phyloP scores from a whole-genome alignment of 148 eudicot species.

The Chenopodium berlandieri region DNA sequence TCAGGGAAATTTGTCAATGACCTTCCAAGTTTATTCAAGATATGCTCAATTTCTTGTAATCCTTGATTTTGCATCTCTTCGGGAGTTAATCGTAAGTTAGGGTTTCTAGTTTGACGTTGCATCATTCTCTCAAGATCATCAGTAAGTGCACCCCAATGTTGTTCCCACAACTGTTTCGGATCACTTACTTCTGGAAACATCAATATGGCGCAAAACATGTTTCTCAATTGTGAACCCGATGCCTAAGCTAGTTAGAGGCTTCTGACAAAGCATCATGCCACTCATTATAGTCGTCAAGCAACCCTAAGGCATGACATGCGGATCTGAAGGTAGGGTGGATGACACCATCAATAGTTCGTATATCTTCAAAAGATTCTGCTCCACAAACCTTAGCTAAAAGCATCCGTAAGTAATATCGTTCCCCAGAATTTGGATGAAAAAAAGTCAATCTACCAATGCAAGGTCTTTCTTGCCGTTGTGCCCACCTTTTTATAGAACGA shows the following conservation, averaged over 20 bases:
- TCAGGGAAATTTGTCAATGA: neutral
- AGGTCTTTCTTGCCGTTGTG: neutral
- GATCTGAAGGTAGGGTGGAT: neutral
- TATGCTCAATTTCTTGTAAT: neutral
- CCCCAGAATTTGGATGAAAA: neutral
- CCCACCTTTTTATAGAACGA: neutral
- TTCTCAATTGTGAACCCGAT: neutral
- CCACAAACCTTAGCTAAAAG: neutral
- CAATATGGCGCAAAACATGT: conserved; percentile 2
- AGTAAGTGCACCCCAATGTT: too few relatives aligned
- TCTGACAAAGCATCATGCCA: neutral
- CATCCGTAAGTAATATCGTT: neutral
- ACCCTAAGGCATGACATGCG: neutral
- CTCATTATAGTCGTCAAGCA: too few relatives aligned
- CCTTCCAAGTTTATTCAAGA: neutral
- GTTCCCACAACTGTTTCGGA: too few relatives aligned
- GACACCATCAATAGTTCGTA: neutral
- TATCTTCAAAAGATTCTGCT: too few relatives aligned
- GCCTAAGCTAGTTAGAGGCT: conserved; percentile 6
- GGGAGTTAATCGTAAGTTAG: too few relatives aligned
- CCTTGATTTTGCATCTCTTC: neutral
- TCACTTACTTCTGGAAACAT: conserved; percentile 8
- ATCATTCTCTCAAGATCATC: too few relatives aligned
- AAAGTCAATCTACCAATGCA: neutral
- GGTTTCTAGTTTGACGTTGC: too few relatives aligned